Conservation (phyloP, 495 filamentous ascomycete genomes). For the Hypomontagnella monticulosa region DNA sequence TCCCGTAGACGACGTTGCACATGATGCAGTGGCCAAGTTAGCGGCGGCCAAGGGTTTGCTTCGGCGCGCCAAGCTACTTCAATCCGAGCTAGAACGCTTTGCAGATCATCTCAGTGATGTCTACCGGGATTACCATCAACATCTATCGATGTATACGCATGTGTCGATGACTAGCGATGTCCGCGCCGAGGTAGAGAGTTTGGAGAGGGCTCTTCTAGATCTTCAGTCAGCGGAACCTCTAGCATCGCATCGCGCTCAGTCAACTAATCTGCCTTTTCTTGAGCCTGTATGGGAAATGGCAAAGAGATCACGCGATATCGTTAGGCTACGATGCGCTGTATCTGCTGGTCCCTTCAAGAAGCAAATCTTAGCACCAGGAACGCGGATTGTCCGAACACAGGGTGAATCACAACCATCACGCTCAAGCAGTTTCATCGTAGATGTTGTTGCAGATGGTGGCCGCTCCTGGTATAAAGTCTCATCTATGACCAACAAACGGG, state of each 20-base stretch:
- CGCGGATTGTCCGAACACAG: conserved; percentile 43
- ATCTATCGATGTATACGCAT: conserved; percentile 39
- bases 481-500: conserved; percentile 43
- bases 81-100: conserved; percentile 43
- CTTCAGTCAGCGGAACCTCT: conserved; percentile 26
- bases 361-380: conserved; percentile 41
- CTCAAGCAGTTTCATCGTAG: conserved; percentile 40
- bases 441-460: conserved; percentile 44
- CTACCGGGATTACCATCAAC: conserved; percentile 42
- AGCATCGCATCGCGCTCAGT: conserved; percentile 34
- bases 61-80: conserved; percentile 24
- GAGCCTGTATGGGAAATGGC: conserved; percentile 44
- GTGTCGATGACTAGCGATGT: conserved; percentile 38
- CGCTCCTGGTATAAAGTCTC: conserved; percentile 46
- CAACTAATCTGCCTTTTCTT: conserved; percentile 41
- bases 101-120: conserved; percentile 33
- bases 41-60: conserved; percentile 18
- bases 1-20: neutral
- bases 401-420: conserved; percentile 40
- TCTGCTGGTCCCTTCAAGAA: conserved; percentile 42
- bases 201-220: conserved; percentile 23
- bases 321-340: conserved; percentile 42
- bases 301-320: conserved; percentile 40
- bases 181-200: conserved; percentile 32
- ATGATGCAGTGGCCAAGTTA: conserved; percentile 3